Percentiles rank a stretch among this genome's conserved stretches.
Conservation (phyloP, 2,329 filamentous ascomycete genomes). For the Pseudonectria buxi region DNA sequence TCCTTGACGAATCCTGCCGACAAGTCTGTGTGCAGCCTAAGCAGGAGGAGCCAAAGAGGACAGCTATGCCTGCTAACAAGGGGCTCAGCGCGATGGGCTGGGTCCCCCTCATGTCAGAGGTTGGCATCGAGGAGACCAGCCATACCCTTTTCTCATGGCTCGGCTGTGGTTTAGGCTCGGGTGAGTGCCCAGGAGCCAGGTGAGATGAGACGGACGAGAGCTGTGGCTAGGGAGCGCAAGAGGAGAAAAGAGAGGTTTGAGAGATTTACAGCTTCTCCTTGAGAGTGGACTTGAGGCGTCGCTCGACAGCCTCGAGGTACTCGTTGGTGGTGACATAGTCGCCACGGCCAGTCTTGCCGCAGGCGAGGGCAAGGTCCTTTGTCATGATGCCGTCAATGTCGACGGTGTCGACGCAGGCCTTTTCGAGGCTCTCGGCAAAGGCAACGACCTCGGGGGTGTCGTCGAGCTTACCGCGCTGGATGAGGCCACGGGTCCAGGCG, state of each 20-base stretch:
- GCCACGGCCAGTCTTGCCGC: conserved; percentile 75
- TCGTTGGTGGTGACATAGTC: conserved; percentile 88
- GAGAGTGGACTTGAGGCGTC: conserved; percentile 72
- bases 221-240: conserved; percentile 4
- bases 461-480: conserved; percentile 90
- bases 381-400: conserved; percentile 96
- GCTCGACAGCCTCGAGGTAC: conserved; percentile 91
- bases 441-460: conserved; percentile 83
- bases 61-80: too few relatives aligned
- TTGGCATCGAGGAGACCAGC: too few relatives aligned
- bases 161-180: too few relatives aligned
- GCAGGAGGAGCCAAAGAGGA: too few relatives aligned
- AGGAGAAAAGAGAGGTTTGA: conserved; percentile 2
- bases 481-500: conserved; percentile 91
- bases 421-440: conserved; percentile 87
- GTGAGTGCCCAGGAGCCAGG: not conserved
- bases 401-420: conserved; percentile 90
- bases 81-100: too few relatives aligned
- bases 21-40: too few relatives aligned
- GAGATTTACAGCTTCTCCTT: conserved; percentile 63
- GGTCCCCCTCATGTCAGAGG: too few relatives aligned
- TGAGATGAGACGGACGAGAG: conserved; percentile 3
- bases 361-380: conserved; percentile 94
- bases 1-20: too few relatives aligned
- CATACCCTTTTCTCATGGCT: too few relatives aligned